A percentile compares a stretch with the other conserved stretches of the same genome.
Evolutionary conservation across 768 basidiomycete genomes (phyloP).

Genomic region (Boletus reticuloceps): DNA sequence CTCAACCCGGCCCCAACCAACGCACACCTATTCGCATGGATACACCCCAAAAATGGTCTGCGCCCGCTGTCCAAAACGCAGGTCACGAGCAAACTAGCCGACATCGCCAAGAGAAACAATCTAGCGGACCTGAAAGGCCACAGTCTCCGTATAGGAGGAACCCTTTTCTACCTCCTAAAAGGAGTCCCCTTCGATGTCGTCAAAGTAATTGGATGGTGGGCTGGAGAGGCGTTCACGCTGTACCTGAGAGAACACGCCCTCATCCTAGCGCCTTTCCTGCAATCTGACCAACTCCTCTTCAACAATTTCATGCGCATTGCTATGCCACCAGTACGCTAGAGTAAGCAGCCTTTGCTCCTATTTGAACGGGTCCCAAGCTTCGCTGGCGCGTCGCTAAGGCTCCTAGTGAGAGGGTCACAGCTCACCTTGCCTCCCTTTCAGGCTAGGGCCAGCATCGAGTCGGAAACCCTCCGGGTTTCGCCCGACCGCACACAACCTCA

Average conservation of each 20-base stretch:
- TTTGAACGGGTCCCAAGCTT: not conserved
- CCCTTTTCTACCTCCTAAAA: too few species aligned
- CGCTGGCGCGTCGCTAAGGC: not conserved
- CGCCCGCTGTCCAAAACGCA: not conserved
- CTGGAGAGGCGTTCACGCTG: not conserved
- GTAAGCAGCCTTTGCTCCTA: not conserved
- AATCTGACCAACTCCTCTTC: not conserved
- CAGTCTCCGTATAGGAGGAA: not conserved
- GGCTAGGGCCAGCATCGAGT: not conserved
- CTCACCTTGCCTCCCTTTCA: not conserved
- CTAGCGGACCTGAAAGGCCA: not conserved
- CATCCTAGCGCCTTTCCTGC: not conserved
- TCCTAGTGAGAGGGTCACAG: not conserved
- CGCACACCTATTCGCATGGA: not conserved
- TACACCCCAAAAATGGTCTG: not conserved
- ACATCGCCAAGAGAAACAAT: not conserved
- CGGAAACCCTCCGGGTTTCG: not conserved
- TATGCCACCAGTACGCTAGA: not conserved
- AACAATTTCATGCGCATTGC: not conserved
- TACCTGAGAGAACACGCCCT: not conserved
- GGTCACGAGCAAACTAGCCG: not conserved
- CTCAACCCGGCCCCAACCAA: not conserved
- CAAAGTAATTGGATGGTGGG: not conserved
- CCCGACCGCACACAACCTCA: too few species aligned
- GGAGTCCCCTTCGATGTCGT: not conserved